Conservation (phyloP, 179 eudicot genomes). For the Beta corolliflora region DNA sequence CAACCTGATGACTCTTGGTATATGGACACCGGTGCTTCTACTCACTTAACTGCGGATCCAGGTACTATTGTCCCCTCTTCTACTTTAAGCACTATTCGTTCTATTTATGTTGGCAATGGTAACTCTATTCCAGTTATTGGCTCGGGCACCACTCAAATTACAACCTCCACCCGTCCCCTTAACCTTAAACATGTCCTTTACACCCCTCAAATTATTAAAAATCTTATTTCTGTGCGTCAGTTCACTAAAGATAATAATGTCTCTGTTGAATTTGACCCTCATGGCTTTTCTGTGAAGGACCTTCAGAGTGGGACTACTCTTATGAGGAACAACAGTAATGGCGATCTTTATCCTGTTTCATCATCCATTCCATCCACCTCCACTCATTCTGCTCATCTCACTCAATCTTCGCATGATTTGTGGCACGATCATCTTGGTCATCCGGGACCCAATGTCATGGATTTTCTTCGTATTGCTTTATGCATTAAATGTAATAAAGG, state of each 20-base stretch:
- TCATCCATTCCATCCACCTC: neutral
- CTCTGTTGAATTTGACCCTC: neutral
- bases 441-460: neutral
- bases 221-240: neutral
- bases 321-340: neutral
- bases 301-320: neutral
- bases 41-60: neutral
- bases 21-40: neutral
- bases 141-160: neutral
- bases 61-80: neutral
- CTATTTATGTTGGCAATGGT: slow-evolving; percentile 5
- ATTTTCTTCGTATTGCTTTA: neutral
- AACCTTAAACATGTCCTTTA: no score
- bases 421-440: neutral
- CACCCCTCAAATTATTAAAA: neutral
- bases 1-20: neutral
- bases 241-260: slow-evolving; percentile 1
- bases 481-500: neutral
- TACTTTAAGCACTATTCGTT: neutral
- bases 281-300: neutral
- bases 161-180: neutral
- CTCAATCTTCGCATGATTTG: neutral
- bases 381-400: no score
- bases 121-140: neutral
- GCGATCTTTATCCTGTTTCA: neutral